Evolutionary conservation across 1,284 basidiomycete genomes (phyloP), one percentile per base, ranked within the genome.

Genomic region (Ganoderma multipileum): DNA sequence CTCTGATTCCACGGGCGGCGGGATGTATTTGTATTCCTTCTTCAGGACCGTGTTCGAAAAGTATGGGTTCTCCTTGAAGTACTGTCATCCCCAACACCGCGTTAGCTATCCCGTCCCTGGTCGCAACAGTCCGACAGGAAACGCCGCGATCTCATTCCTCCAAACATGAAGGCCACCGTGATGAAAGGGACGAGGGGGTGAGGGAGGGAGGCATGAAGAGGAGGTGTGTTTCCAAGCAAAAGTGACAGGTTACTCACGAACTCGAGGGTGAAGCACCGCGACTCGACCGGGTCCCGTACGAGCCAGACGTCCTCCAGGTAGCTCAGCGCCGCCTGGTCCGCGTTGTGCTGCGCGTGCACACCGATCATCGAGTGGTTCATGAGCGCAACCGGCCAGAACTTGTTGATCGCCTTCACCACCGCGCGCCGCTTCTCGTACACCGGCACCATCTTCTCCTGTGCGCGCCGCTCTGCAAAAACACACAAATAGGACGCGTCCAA

Each of bases 301-400:
- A 95, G 83, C 91, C 92, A 93, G n/a, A 95, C 69, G 75, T 95
- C 93, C 77, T 93, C 91, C 71, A 95, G 83, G 77, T 91, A 92
- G 80, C 85, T 89, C 78, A 95, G 78, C 18, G 93, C 93, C 69
- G 87, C 83, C 78, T 89, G 88, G 79, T 95, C 93, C 33, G 88
- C 85, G 65, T 83, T 85, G 77, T 92, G 91, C 77, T 90, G 89
- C 41, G 84, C 84, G 77, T 91, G 86, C 73, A 90, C 82, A 54
- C 85, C 83, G 77, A 94, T 82, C 74, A 88, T 74, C 58, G 77
- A 74, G 79, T 92, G 82, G 82, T 93, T 91, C 86, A 92, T 86
- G 73, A 95, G 82, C 59, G 93, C 90, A 71, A 92, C 86, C 30
- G 91, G 86, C 93, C 93, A 95, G 82, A 94, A 94, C 76, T 90